Percentiles rank a stretch among this genome's conserved stretches.
Evolutionary conservation across 768 basidiomycete genomes (phyloP).

Genomic region (Sarcomyxa edulis): DNA sequence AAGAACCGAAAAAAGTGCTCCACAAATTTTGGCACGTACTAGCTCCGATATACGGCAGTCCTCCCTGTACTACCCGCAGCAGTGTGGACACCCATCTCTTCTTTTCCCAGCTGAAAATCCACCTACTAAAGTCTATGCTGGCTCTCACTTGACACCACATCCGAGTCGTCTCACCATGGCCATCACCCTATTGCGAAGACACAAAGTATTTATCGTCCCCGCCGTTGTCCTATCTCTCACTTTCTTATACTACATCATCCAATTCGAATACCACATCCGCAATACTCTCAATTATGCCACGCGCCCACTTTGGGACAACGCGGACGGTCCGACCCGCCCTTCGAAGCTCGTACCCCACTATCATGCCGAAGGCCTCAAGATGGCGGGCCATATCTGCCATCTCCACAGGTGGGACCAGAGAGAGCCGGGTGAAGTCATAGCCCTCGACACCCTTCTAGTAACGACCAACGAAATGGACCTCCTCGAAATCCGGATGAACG

Average conservation of each 20-base stretch:
- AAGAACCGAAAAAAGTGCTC: no score
- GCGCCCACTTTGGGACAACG: constrained; percentile 54
- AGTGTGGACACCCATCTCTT: no score
- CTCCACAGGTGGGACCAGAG: constrained; percentile 53
- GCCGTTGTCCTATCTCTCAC: constrained; percentile 22
- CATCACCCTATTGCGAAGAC: not conserved
- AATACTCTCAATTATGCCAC: constrained; percentile 53
- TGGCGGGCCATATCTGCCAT: constrained; percentile 38
- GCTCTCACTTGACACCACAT: no score
- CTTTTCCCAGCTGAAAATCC: no score
- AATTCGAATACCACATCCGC: constrained; percentile 44
- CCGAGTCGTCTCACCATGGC: not conserved
- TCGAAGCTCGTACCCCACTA: constrained; percentile 49
- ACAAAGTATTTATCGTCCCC: constrained; percentile 26
- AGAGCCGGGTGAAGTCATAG: constrained; percentile 24
- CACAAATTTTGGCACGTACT: no score
- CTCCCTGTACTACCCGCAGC: no score
- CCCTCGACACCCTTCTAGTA: constrained; percentile 56
- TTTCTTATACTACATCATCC: constrained; percentile 29
- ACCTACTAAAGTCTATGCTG: no score
- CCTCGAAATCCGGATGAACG: constrained; percentile 57
- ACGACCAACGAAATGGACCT: constrained; percentile 62
- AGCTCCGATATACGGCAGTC: no score
- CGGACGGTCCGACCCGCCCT: constrained; percentile 36
- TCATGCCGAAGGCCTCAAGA: constrained; percentile 45